Evolutionary conservation across 1,284 basidiomycete species (phyloP), one percentile per base, ranked within the genome.

Genomic region (Termitomyces sp.): DNA sequence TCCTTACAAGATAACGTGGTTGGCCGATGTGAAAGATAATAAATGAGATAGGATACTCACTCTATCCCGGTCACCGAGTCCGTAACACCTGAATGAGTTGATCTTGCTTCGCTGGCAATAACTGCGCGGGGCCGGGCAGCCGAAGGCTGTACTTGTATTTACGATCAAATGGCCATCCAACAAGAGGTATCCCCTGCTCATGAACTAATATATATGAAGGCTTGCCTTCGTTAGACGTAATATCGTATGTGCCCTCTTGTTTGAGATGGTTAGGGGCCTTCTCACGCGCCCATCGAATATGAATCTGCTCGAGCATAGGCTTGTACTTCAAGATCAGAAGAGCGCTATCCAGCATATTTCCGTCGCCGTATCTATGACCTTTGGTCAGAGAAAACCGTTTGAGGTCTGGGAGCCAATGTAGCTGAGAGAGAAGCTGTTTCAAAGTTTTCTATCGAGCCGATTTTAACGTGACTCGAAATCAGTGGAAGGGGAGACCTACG

Each of bases 231-330:
- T 47, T 50, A 2, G 39, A 47, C 1, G 52, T 54, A 12, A 70
- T 63, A 56, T 74, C 73, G 59, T 76, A 77, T 34, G 62, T 63
- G 0, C 75, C 75, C 58, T 76, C 75, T 53, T 76, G 73, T 58
- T 78, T 78, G 21, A 78, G 61, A 58, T 77, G 75, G 50, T 76
- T 76, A 26, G 71, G 70, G 57, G 74, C 75, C 42, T 65, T 65
- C 53, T 77, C 73, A 40, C 73, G 65, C 17, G 75, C 76, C 74
- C 74, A 77, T 10, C 76, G 67, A 19, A 78, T 68, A 55, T 71
- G 74, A 36, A 78, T 68, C 55, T 74, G 72, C 56, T 68, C 65
- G 33, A 78, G 59, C 0, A 53, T 54, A n/a, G 70, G 67, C 48
- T 68, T 69, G 26, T 60, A 56, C 33, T 62, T 65, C 40, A 74